Evolutionary conservation across 495 filamentous ascomycete species (phyloP), one percentile per base, ranked within the genome.

Genomic region (Neurospora sp.): DNA sequence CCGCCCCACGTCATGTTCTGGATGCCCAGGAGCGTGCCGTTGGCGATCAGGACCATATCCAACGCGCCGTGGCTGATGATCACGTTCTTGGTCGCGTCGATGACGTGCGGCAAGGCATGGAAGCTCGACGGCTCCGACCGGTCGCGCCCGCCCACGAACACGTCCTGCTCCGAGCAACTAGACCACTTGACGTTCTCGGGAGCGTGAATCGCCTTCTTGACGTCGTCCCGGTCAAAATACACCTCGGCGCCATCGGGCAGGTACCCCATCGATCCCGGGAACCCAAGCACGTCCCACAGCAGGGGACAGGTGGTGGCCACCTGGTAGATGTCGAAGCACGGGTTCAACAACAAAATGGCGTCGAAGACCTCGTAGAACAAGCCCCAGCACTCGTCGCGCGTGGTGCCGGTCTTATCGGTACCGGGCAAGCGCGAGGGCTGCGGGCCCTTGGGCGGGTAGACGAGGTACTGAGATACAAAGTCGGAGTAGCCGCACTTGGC

Each of bases 1-100:
- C 93, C 93, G 72, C 88, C 88, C 91, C 91, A 95, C 0, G 92
- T 95, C 92, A 95, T 93, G 79, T 94, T 95, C 77, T 96, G 92
- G 46, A 95, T 91, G 23, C 87, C 88, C 16, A 92, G 82, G 0
- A 96, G 84, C 0, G 90, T 89, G 12, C 92, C 91, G 75, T 93
- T 91, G 69, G 84, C 74, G 35, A 93, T 83, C 5, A 93, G 82
- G 44, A 90, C 75, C 75, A 82, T 87, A 72, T 90, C 89, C 70
- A 87, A 80, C n/a, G 80, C 75, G 23, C 91, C 92, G 77, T 94
- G 91, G 8, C 80, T 88, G 76, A 95, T 89, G 42, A 95, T 84
- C 9, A 91, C 91, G 69, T 90, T 88, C 37, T 93, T 86, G 1
- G 90, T 90, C 35, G 85, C 82, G 74, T 94, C 91, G 73, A 95